Evolutionary conservation across 805 yeast genomes (phyloP).

Genomic region (Myxozyma neotropica): DNA sequence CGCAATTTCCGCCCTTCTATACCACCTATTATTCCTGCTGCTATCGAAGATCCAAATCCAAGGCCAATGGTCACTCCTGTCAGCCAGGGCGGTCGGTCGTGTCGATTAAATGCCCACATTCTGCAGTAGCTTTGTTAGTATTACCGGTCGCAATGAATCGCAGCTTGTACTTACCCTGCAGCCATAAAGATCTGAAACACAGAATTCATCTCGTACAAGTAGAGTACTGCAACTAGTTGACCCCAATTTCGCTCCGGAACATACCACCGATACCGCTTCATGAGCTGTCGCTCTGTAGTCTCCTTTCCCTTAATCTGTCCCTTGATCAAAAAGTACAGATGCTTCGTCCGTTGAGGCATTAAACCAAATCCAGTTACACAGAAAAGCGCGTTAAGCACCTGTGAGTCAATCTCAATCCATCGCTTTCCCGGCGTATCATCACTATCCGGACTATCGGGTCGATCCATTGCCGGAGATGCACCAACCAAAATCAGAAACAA

Average conservation of each 20-base stretch:
- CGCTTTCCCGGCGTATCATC: slow-evolving; percentile 28
- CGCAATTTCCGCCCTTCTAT: slow-evolving; percentile 14
- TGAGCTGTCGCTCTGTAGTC: slow-evolving; percentile 9
- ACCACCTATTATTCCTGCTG: slow-evolving; percentile 24
- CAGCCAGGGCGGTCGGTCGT: slow-evolving; percentile 33
- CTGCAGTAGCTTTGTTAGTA: background rate
- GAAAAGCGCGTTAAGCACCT: slow-evolving; percentile 32
- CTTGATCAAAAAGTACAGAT: slow-evolving; percentile 21
- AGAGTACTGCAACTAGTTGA: slow-evolving; percentile 26
- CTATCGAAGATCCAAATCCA: slow-evolving; percentile 25
- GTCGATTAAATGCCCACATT: slow-evolving; percentile 35
- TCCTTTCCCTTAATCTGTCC: slow-evolving; percentile 19
- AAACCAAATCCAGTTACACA: slow-evolving; percentile 35
- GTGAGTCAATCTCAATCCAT: slow-evolving; percentile 36
- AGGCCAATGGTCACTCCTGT: slow-evolving; percentile 32
- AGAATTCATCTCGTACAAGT: slow-evolving; percentile 29
- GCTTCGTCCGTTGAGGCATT: slow-evolving; percentile 31
- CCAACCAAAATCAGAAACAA: slow-evolving; percentile 32
- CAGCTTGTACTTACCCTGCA: slow-evolving; percentile 16
- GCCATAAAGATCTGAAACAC: slow-evolving; percentile 33
- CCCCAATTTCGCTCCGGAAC: slow-evolving; percentile 16
- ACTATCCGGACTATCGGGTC: slow-evolving; percentile 27
- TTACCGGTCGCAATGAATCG: background rate
- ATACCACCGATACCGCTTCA: slow-evolving; percentile 30
- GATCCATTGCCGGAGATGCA: slow-evolving; percentile 34